A percentile compares a stretch with the other conserved stretches of the same genome.
Evolutionary conservation across 2,329 filamentous ascomycete genomes (phyloP).

Genomic region (Colletotrichum ledebouriae): DNA sequence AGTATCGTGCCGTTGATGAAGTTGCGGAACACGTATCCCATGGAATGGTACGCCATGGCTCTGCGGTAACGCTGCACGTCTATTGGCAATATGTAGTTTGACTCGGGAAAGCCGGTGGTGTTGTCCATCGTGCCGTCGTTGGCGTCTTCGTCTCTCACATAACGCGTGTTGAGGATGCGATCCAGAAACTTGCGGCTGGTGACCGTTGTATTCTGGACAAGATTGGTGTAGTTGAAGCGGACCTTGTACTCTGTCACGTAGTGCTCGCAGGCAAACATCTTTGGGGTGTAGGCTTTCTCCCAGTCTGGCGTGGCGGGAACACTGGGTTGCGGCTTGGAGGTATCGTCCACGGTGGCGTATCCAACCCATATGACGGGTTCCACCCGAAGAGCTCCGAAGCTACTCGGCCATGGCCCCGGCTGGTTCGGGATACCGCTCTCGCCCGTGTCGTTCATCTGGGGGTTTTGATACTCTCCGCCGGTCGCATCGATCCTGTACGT

Average conservation of each 20-base stretch:
- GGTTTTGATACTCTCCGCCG: conserved; percentile 48
- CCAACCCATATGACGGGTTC: conserved; percentile 55
- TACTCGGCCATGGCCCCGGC: conserved; percentile 44
- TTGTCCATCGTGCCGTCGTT: conserved; percentile 53
- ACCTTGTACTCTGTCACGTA: conserved; percentile 52
- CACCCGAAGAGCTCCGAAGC: conserved; percentile 51
- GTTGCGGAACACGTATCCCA: conserved; percentile 49
- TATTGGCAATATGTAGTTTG: conserved; percentile 47
- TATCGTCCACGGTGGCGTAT: conserved; percentile 47
- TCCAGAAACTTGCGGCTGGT: conserved; percentile 43
- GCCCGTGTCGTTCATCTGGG: conserved; percentile 45
- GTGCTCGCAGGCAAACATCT: conserved; percentile 53
- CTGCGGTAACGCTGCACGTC: conserved; percentile 47
- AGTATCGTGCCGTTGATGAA: conserved; percentile 51
- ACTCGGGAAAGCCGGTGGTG: conserved; percentile 46
- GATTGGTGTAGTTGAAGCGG: conserved; percentile 47
- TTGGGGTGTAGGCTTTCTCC: conserved; percentile 49
- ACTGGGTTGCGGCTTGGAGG: conserved; percentile 42
- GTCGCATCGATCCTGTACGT: conserved; percentile 50
- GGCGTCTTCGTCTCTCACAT: conserved; percentile 43
- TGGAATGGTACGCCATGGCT: conserved; percentile 50
- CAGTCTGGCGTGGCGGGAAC: conserved; percentile 46
- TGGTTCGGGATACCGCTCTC: conserved; percentile 47
- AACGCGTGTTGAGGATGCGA: conserved; percentile 50
- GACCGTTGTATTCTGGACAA: conserved; percentile 46